Evolutionary conservation across 2,329 filamentous ascomycete species (phyloP).

Genomic region (Penicillium sp.): DNA sequence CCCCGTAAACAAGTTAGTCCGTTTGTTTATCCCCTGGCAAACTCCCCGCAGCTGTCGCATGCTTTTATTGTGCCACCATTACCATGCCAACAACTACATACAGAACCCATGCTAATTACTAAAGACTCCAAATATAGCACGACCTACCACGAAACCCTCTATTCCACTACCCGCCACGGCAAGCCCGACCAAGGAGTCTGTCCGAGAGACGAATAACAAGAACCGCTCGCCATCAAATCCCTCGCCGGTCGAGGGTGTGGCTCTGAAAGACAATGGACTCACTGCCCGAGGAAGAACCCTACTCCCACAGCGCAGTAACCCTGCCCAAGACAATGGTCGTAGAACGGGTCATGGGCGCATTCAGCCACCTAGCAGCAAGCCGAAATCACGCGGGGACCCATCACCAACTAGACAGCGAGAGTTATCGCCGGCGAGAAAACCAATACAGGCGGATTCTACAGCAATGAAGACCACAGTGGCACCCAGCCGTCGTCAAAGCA

Average conservation of each 20-base stretch:
- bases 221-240: slow-evolving; percentile 8
- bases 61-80: slow-evolving; percentile 5
- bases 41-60: slow-evolving; percentile 17
- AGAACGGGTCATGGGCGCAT: slow-evolving; percentile 15
- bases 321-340: slow-evolving; percentile 18
- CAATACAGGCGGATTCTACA: slow-evolving; percentile 4
- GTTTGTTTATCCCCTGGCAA: slow-evolving; percentile 1
- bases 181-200: slow-evolving; percentile 11
- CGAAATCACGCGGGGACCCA: slow-evolving; percentile 14
- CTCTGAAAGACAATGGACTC: slow-evolving; percentile 17
- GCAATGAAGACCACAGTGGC: background rate
- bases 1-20: slow-evolving; percentile 32
- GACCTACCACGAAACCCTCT: slow-evolving; percentile 17
- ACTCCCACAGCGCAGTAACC: slow-evolving; percentile 30
- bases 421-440: slow-evolving; percentile 4
- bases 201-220: slow-evolving; percentile 12
- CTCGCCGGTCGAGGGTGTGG: slow-evolving; percentile 12
- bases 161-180: background rate
- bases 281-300: slow-evolving; percentile 29
- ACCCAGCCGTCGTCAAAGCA: slow-evolving; percentile 29
- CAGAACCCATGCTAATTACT: slow-evolving; percentile 3
- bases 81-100: background rate
- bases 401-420: slow-evolving; percentile 15
- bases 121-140: slow-evolving; percentile 26
- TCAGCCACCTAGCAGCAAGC: slow-evolving; percentile 19